Evolutionary conservation across 1,284 basidiomycete genomes (phyloP), one percentile per base, ranked within the genome.

Genomic region (Vanrija sp.): DNA sequence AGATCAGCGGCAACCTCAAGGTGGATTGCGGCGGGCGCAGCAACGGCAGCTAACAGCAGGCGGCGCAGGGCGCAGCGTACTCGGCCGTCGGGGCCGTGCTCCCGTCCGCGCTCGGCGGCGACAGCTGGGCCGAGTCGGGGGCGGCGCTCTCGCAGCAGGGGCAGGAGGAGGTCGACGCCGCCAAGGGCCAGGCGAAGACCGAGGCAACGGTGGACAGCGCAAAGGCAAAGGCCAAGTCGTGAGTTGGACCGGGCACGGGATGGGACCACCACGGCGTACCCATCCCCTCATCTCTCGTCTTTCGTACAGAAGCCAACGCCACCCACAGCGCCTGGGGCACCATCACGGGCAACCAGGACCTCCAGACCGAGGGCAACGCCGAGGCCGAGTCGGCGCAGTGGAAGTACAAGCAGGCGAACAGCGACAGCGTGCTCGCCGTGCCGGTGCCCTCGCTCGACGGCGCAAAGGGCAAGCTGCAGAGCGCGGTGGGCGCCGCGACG

Each of bases 181-280:
- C 77, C 18, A 71, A 71, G 56, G 21, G 38, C n/a, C 51, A 62
- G 26, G 63, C 68, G 25, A 67, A 66, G 12, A 61, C 59, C 3
- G 75, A 75, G 15, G 69, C 72, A 3, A 64, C 62, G 0, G 59
- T 66, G 1, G 73, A 77, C 47, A 51, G 65, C 0, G 65, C 62
- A 5, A 53, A 57, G 16, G 77, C 65, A 6, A 77, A 77, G 55
- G 57, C 65, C 7, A 73, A 77, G 60, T 67, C 68, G 74, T 77
- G 40, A 54, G 73, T 72, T 4, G n/a, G n/a, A n/a, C n/a, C n/a
- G n/a, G n/a, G n/a, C n/a, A n/a, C n/a, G n/a, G n/a, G n/a, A n/a
- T n/a, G n/a, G n/a, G n/a, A n/a, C n/a, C n/a, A n/a, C n/a, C n/a
- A n/a, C n/a, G n/a, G n/a, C n/a, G n/a, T n/a, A n/a, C n/a, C n/a